Conservation (phyloP, 148 eudicot genomes). For the Persicaria maculosa region DNA sequence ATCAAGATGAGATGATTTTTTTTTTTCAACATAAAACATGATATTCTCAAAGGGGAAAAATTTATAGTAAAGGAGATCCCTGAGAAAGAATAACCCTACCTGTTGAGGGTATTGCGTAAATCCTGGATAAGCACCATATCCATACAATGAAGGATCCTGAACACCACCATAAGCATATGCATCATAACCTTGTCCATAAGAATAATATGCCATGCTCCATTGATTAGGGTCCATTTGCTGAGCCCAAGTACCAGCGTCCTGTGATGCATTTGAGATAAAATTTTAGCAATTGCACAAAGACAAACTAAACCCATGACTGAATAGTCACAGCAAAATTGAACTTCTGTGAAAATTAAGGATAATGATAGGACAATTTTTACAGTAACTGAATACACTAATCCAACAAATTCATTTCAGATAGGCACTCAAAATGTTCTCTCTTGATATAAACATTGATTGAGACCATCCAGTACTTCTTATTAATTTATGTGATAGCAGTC, state of each 20-base stretch:
- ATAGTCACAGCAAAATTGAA: neutral
- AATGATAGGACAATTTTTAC: neutral
- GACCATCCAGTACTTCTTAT: neutral
- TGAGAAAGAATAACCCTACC: slow-evolving; percentile 24
- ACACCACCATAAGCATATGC: slow-evolving; percentile 78
- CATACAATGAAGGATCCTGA: slow-evolving; percentile 83
- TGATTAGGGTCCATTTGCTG: slow-evolving; percentile 86
- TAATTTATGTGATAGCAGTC: neutral
- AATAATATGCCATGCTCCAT: slow-evolving; percentile 75
- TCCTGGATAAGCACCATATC: slow-evolving; percentile 83
- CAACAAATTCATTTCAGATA: neutral
- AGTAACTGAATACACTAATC: neutral
- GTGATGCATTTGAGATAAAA: neutral
- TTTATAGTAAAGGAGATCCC: neutral
- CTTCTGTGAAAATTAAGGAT: neutral
- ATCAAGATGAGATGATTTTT: neutral
- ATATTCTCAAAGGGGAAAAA: neutral
- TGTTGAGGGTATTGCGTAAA: slow-evolving; percentile 86
- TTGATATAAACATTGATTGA: neutral
- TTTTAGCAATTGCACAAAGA: neutral
- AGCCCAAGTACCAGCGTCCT: slow-evolving; percentile 79
- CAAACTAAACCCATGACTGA: neutral
- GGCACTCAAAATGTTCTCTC: neutral
- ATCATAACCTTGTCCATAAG: slow-evolving; percentile 95
- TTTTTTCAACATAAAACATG: neutral